These are phyloP conservation scores for Sphaerulina populicola DNA, from an alignment of 2,329 filamentous ascomycete genomes.

Conservation along the genomic window DNA sequence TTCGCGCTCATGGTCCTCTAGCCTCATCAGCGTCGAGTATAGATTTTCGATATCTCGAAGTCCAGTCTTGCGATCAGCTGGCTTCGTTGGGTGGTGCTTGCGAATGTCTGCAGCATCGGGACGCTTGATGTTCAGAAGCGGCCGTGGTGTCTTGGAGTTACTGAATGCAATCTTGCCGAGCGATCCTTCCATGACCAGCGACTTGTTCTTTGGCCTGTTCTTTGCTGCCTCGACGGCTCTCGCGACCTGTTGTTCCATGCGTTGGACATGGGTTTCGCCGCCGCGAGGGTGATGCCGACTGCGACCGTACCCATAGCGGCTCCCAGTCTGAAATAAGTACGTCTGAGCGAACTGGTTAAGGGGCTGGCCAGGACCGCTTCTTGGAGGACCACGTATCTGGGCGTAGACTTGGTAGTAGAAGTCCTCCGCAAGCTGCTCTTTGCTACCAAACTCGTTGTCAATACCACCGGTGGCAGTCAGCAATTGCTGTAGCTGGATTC, in stretches of 20 bases:
- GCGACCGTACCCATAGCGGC: conserved; percentile 62
- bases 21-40: conserved; percentile 79
- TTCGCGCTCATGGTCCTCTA: conserved; percentile 84
- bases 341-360: conserved; percentile 96
- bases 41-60: conserved; percentile 81
- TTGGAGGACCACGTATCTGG: conserved; percentile 77
- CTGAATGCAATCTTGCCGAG: conserved; percentile 98
- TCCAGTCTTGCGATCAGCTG: conserved; percentile 70
- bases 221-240: conserved; percentile 95
- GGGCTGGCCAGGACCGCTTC: conserved; percentile 86
- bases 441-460: conserved; percentile 62
- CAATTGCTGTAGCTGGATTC: conserved; percentile 93
- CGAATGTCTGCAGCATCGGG: conserved; percentile 59
- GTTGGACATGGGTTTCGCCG: conserved; percentile 93
- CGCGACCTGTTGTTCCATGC: conserved; percentile 98
- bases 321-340: conserved; percentile 90
- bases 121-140: conserved; percentile 89
- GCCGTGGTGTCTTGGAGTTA: conserved; percentile 95
- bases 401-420: conserved; percentile 98
- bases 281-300: conserved; percentile 64
- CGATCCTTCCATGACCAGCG: conserved; percentile 91
- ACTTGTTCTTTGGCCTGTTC: conserved; percentile 94
- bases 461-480: conserved; percentile 85
- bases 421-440: conserved; percentile 78
- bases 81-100: conserved; percentile 39